Evolutionary conservation across 352 stramenopile genomes (phyloP), one percentile per base, ranked within the genome.

Genomic region (Phytophthora citrophthora): DNA sequence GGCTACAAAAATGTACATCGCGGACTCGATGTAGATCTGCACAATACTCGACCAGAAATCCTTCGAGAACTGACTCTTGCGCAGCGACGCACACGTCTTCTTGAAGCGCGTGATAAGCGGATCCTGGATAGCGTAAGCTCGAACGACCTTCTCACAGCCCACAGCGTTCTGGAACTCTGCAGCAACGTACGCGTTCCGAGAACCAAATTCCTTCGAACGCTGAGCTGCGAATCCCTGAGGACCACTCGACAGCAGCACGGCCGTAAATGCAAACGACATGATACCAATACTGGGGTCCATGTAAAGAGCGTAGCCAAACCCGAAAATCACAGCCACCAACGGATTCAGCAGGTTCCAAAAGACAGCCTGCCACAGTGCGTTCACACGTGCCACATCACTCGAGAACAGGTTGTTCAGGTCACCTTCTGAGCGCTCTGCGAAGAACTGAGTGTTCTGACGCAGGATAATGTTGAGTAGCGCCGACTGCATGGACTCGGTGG

Each of bases 401-500:
- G 83, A 90, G 49, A 96, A 95, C 6, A 96, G 41, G 65, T 96
- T 96, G 81, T 95, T 96, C 18, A 96, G 64, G 55, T 96, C 88
- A 24, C 88, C 88, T 29, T 96, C 88, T 0, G 88, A 96, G 15
- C 88, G 83, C 47, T 92, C 86, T 1, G 83, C 82, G 26, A 96
- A 96, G 55, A 96, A 96, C 34, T 77, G 65, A 11, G 86, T 93
- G 53, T 86, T 71, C 51, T 96, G 88, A 52, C 77, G 83, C 20
- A 96, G 55, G 39, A 96, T 93, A 54, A 89, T 96, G 49, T 88
- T 70, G 4, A 96, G 76, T 49, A 96, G 53, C 23, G 71, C 82
- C 38, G 65, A 79, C 61, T 96, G 86, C 64, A 96, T 79, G 44
- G 73, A 79, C 50, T 94, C 84, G 1, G 86, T 94, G 15, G 88